Conservation (phyloP, 306 rosid genomes). For the Casuarina glauca region DNA sequence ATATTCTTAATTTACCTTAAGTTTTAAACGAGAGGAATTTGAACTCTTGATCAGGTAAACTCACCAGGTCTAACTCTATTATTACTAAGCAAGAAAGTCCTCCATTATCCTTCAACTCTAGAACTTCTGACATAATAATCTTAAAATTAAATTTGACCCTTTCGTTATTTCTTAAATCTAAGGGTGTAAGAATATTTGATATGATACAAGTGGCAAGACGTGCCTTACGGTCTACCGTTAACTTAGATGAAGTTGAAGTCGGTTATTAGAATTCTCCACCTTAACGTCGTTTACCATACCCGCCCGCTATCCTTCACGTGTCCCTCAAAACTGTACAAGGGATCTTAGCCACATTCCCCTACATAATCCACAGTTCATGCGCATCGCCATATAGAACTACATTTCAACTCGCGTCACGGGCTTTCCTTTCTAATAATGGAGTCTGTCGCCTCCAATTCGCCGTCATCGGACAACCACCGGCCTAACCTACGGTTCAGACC, state of each 20-base stretch:
- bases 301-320: slow-evolving; percentile 48
- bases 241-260: slow-evolving; percentile 24
- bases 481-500: slow-evolving; percentile 40
- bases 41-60: too few species aligned
- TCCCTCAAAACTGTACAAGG: slow-evolving; percentile 44
- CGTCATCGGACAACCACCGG: slow-evolving; percentile 25
- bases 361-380: slow-evolving; percentile 11
- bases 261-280: slow-evolving; percentile 35
- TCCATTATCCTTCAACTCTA: too few species aligned
- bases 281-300: background rate
- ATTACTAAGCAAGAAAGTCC: too few species aligned
- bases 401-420: background rate
- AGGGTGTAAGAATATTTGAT: too few species aligned
- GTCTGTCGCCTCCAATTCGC: slow-evolving; percentile 53
- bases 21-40: too few species aligned
- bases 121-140: too few species aligned
- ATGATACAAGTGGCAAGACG: background rate
- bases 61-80: too few species aligned
- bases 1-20: too few species aligned
- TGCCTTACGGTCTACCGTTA: slow-evolving; percentile 36
- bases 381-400: background rate
- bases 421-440: slow-evolving; percentile 38
- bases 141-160: too few species aligned
- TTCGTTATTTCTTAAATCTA: too few species aligned
- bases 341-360: slow-evolving; percentile 35